phyloP scores from a whole-genome alignment of 306 rosid genomes.

The Malus asiatica region DNA sequence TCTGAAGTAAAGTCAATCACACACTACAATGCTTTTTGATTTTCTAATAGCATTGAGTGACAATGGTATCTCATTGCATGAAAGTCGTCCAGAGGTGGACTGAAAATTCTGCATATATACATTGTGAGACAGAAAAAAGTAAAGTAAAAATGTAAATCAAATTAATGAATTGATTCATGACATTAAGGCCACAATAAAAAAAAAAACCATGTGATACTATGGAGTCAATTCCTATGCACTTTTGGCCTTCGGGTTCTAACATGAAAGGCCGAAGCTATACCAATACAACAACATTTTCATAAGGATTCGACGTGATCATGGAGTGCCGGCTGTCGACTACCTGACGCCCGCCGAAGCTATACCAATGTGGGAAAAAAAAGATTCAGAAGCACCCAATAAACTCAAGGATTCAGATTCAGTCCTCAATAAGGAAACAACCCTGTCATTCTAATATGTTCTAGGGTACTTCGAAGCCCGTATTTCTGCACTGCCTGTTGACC shows the following conservation, averaged over 20 bases:
- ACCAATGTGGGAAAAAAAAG: conserved; percentile 26
- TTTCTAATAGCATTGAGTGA: too few species aligned
- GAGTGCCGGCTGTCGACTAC: too few species aligned
- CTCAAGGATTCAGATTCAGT: not conserved
- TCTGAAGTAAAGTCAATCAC: too few species aligned
- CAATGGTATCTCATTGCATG: too few species aligned
- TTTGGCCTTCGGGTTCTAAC: conserved; percentile 43
- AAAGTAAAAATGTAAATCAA: not conserved
- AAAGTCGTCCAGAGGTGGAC: not conserved
- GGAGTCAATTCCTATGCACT: conserved; percentile 21
- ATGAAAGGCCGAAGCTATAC: conserved; percentile 42
- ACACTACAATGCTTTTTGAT: not conserved
- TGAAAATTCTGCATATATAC: not conserved
- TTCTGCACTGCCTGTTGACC: conserved; percentile 77
- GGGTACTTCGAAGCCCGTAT: conserved; percentile 78
- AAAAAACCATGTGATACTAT: conserved; percentile 22
- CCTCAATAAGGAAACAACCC: conserved; percentile 73
- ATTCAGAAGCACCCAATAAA: conserved; percentile 11
- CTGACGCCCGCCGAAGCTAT: conserved; percentile 26
- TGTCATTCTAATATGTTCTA: conserved; percentile 72
- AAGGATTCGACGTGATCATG: too few species aligned
- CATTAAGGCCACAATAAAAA: conserved; percentile 16
- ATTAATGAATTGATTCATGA: conserved; percentile 4
- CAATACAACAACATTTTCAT: not conserved
- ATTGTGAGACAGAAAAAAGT: not conserved